Evolutionary conservation across 768 basidiomycete genomes (phyloP).

Genomic region (Pluteus cervinus): DNA sequence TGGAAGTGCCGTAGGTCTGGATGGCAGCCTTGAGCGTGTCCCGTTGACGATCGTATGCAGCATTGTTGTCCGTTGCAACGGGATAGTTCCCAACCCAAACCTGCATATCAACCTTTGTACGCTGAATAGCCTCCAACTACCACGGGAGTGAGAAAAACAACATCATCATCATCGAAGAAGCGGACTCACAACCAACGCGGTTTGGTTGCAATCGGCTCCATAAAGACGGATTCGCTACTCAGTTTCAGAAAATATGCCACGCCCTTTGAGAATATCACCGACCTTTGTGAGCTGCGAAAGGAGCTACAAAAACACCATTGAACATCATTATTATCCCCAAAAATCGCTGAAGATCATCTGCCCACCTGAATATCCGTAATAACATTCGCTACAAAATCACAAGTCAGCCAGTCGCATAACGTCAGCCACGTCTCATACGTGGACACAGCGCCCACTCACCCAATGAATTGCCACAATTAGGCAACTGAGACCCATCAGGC

Average conservation of each 20-base stretch:
- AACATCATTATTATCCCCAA: conserved; percentile 51
- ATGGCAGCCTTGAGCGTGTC: conserved; percentile 62
- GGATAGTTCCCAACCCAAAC: conserved; percentile 76
- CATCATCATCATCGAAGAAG: neutral
- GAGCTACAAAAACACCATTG: too few relatives aligned
- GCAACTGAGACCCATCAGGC: conserved; percentile 65
- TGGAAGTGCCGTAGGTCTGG: conserved; percentile 66
- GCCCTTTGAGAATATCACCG: conserved; percentile 19
- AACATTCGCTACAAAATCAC: conserved; percentile 42
- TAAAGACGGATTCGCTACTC: conserved; percentile 80
- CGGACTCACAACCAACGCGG: conserved; percentile 58
- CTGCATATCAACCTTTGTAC: conserved; percentile 81
- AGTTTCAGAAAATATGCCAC: too few relatives aligned
- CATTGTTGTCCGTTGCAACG: conserved; percentile 51
- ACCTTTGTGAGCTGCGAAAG: conserved; percentile 79
- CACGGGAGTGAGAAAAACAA: neutral
- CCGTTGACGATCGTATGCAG: conserved; percentile 71
- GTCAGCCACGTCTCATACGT: neutral
- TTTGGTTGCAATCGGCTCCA: conserved; percentile 84
- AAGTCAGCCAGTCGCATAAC: neutral
- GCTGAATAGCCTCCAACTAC: conserved; percentile 81
- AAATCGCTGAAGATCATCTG: conserved; percentile 11
- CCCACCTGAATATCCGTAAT: conserved; percentile 67
- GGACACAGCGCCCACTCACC: conserved; percentile 19
- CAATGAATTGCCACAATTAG: conserved; percentile 56